A percentile compares a stretch with the other conserved stretches of the same genome.
Conservation (phyloP, 495 filamentous ascomycete genomes). For the Neurospora sp. region DNA sequence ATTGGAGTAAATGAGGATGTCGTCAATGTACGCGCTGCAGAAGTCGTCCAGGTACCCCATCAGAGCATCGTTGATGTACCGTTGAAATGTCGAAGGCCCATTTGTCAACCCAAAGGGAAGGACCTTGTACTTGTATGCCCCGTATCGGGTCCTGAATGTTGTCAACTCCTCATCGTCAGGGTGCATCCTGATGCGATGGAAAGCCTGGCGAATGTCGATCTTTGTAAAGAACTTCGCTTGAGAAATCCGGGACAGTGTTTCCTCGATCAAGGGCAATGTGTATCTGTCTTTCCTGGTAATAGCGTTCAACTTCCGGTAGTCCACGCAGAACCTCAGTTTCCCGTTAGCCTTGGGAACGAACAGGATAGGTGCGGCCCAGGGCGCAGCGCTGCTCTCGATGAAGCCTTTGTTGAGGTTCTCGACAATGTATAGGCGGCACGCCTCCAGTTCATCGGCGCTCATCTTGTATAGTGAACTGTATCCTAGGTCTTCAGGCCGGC, state of each 20-base stretch:
- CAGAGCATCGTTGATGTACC: conserved; percentile 22
- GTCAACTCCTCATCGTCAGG: not conserved
- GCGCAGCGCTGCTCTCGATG: conserved; percentile 1
- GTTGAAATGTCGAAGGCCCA: not conserved
- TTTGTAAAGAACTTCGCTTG: conserved; percentile 33
- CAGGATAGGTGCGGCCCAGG: conserved; percentile 20
- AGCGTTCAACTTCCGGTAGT: conserved; percentile 35
- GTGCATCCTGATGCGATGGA: conserved; percentile 15
- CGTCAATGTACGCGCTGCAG: conserved; percentile 4
- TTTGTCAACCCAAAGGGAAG: no score
- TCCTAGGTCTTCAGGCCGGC: not conserved
- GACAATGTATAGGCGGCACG: conserved; percentile 1
- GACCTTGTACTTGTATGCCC: no score
- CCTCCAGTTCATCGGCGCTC: conserved; percentile 14
- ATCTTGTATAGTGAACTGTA: conserved; percentile 20
- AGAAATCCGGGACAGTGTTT: conserved; percentile 24
- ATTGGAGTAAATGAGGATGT: conserved; percentile 3
- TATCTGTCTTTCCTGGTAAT: conserved; percentile 35
- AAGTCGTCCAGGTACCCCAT: conserved; percentile 17
- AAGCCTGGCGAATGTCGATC: conserved; percentile 25
- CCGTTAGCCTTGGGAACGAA: conserved; percentile 26
- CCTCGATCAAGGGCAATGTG: conserved; percentile 35
- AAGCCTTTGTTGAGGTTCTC: conserved; percentile 6
- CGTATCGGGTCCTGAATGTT: no score
- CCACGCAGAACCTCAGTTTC: conserved; percentile 30